phyloP scores from a whole-genome alignment of 139 green algal species.

The Pseudopediastrum boryanum region DNA sequence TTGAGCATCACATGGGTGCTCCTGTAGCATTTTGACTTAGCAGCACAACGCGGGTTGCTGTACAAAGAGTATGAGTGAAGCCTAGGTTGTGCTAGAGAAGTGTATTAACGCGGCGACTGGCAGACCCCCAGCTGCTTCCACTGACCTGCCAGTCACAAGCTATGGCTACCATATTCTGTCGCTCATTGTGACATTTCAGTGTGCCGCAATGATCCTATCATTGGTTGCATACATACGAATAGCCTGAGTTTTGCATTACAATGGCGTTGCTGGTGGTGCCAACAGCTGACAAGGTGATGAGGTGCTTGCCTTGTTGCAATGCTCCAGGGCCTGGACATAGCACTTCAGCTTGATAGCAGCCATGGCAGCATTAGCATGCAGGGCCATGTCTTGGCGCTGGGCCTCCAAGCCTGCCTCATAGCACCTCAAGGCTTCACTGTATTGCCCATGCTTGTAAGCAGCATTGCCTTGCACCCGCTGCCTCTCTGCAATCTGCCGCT shows the following conservation, averaged over 20 bases:
- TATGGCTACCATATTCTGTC: neutral
- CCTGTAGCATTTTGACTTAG: neutral
- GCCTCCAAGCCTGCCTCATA: constrained; percentile 73
- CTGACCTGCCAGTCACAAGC: neutral
- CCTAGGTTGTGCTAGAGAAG: neutral
- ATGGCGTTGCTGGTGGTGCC: neutral
- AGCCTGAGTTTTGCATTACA: neutral
- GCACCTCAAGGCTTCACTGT: constrained; percentile 63
- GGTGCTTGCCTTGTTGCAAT: constrained; percentile 76
- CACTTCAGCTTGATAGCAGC: constrained; percentile 73
- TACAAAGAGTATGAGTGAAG: neutral
- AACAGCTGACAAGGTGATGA: no score
- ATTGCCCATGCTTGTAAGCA: constrained; percentile 59
- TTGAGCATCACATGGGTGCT: neutral
- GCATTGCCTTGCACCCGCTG: constrained; percentile 67
- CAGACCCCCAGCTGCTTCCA: neutral
- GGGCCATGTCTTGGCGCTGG: constrained; percentile 73
- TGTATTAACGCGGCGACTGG: neutral
- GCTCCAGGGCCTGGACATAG: constrained; percentile 79
- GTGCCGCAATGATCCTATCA: no score
- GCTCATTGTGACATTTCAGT: no score
- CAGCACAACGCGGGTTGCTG: neutral
- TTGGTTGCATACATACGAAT: neutral
- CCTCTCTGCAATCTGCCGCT: constrained; percentile 72
- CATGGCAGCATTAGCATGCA: constrained; percentile 82